A percentile compares a stretch with the other conserved stretches of the same genome.
Conservation (phyloP, 73 alveolate genomes). For the Strombidium stylifer region DNA sequence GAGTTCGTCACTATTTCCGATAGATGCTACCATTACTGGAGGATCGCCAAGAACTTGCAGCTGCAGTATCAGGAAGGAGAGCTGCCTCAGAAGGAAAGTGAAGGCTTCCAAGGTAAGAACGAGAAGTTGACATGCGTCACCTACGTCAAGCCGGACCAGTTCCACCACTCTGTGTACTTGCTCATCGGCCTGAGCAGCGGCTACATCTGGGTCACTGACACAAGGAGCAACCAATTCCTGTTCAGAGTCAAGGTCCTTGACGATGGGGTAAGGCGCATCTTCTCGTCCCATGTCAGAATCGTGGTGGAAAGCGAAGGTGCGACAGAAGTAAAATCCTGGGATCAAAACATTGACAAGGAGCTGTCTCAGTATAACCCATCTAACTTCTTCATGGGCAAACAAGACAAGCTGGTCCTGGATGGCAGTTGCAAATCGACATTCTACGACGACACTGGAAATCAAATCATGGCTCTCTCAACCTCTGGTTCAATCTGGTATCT, state of each 20-base stretch:
- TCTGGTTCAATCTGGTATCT: constrained; percentile 67
- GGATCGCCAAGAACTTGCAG: constrained; percentile 38
- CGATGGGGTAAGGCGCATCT: not conserved
- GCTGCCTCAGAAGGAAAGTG: constrained; percentile 21
- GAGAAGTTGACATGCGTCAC: constrained; percentile 32
- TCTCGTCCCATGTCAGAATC: constrained; percentile 5
- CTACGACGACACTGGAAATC: constrained; percentile 46
- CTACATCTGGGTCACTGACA: constrained; percentile 40
- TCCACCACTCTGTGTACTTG: constrained; percentile 26
- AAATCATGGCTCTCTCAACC: constrained; percentile 41
- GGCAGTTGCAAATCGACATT: constrained; percentile 33
- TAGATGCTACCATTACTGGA: constrained; percentile 48
- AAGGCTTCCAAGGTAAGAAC: constrained; percentile 8
- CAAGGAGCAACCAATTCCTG: constrained; percentile 31
- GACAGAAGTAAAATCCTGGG: constrained; percentile 22
- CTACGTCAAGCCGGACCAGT: constrained; percentile 38
- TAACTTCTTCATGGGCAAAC: constrained; percentile 23
- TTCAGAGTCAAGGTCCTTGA: constrained; percentile 27
- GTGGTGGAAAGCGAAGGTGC: constrained; percentile 14
- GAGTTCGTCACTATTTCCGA: constrained; percentile 40
- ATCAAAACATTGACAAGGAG: constrained; percentile 2
- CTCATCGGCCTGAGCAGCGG: constrained; percentile 50
- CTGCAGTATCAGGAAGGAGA: constrained; percentile 55
- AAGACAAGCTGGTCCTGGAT: constrained; percentile 15
- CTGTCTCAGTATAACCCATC: constrained; percentile 12